These are phyloP conservation scores for Rosa multiflora DNA, from an alignment of 306 rosid genomes.

Conservation along the genomic window DNA sequence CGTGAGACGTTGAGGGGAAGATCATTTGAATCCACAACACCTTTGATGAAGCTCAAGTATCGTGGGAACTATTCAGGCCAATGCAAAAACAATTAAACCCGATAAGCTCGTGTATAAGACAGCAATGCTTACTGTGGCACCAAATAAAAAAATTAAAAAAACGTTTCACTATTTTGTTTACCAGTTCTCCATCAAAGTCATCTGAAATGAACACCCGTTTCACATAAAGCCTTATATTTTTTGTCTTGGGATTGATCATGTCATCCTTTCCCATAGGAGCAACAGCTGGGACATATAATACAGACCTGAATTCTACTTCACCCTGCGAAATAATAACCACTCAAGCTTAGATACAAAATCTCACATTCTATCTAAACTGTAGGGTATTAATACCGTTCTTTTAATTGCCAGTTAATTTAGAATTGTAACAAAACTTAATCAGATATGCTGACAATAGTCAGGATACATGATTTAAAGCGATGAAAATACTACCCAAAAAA, in stretches of 20 bases:
- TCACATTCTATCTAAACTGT: background rate
- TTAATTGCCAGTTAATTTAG: background rate
- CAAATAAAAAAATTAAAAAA: background rate
- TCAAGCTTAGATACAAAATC: constrained; percentile 18
- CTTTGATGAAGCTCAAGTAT: constrained; percentile 90
- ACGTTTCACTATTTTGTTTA: constrained; percentile 28
- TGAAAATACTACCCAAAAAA: background rate
- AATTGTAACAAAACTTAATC: background rate
- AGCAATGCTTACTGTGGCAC: background rate
- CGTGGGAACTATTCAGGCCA: constrained; percentile 75
- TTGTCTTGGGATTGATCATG: constrained; percentile 81
- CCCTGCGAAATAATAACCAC: constrained; percentile 55
- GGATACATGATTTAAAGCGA: background rate
- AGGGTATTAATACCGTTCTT: background rate
- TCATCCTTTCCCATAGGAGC: constrained; percentile 83
- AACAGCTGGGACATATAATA: constrained; percentile 86
- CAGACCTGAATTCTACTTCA: constrained; percentile 93
- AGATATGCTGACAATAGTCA: background rate
- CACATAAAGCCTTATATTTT: constrained; percentile 90
- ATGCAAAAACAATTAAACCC: constrained; percentile 22
- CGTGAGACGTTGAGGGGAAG: constrained; percentile 99
- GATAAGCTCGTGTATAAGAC: background rate
- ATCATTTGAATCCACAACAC: constrained; percentile 94
- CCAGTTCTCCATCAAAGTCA: constrained; percentile 98
- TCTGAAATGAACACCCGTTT: constrained; percentile 97